Conservation (phyloP, 2,329 filamentous ascomycete species). For the Emmonsiellopsis sp. region DNA sequence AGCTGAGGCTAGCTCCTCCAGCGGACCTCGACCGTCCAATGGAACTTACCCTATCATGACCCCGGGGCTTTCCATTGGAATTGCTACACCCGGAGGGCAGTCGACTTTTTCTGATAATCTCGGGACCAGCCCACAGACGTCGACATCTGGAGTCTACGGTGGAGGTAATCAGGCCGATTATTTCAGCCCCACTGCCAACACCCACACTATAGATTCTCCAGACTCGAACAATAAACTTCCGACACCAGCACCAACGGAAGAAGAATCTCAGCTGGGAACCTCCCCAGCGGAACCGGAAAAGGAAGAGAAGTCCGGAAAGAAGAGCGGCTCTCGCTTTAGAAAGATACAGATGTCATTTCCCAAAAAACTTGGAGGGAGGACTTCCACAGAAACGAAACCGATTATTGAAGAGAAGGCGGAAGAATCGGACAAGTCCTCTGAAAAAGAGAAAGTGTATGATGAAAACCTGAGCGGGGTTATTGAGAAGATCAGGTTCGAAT, state of each 20-base stretch:
- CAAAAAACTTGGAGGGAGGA: conserved; percentile 66
- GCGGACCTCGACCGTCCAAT: conserved; percentile 51
- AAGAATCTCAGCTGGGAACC: conserved; percentile 5
- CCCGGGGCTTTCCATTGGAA: conserved; percentile 67
- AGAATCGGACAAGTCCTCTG: conserved; percentile 44
- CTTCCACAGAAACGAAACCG: conserved; percentile 59
- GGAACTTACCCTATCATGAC: conserved; percentile 56
- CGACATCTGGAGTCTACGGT: conserved; percentile 17
- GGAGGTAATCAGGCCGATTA: conserved; percentile 6
- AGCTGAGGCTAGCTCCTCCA: conserved; percentile 2
- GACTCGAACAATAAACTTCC: conserved; percentile 24
- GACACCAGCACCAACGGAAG: conserved; percentile 13
- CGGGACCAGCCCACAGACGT: conserved; percentile 23
- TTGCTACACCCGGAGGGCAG: conserved; percentile 55
- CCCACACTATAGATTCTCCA: conserved; percentile 15
- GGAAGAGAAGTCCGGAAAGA: conserved; percentile 53
- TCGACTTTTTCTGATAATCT: conserved; percentile 18
- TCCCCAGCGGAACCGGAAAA: conserved; percentile 31
- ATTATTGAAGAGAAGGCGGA: conserved; percentile 65
- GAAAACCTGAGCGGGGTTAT: conserved; percentile 39
- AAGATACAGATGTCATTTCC: conserved; percentile 69
- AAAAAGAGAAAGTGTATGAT: conserved; percentile 39
- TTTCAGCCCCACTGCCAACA: conserved; percentile 5
- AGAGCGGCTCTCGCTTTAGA: conserved; percentile 59
- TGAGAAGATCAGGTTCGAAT: conserved; percentile 37